Base-by-base conservation (phyloP, 768 basidiomycete species). In the Suillus hirtellus region DNA sequence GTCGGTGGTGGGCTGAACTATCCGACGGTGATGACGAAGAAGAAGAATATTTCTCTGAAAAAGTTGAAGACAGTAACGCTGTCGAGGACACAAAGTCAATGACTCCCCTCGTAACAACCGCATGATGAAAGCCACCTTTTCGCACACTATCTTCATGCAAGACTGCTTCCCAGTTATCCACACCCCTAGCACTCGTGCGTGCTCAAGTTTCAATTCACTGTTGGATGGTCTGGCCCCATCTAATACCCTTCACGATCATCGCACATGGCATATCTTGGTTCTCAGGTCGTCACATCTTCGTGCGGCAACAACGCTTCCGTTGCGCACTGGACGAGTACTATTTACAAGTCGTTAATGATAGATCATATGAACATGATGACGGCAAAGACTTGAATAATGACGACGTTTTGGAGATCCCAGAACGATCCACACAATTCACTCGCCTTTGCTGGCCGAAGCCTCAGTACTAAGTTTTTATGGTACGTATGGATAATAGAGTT, bases 1-100 rank as follows among this genome's bases (percentile, higher is more conserved):
- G 89, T 52, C 84, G 92, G 50, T 89, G 87, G 79, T 95, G 92
- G 92, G 90, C 89, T 4, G 93, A 95, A 72, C 84, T 84, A 37
- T 80, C 87, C 17, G 90, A 92, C 65, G 77, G 76, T 38, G 86
- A 86, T 38, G 85, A 85, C 27, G 83, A 83, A 15, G 69, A 68
- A 15, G 69, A 68, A 21, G 72, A 64, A 19, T 73, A 71, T 37
- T 37, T 75, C 42, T 46, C 78, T 61, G 77, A 80, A 63, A 70
- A 72, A 31, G 42, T 62, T 21, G 71, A 70, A n/a, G 47, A 67
- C n/a, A 42, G 65, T 46, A 68, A 64, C 56, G 62, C 53, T 4
- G 60, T 14, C 27, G 62, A 65, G 46, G 15, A 55, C 8, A 46
- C 19, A 40, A 59, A 59, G 61, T 38, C 69, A 24, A 21, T 56